Conservation (phyloP, 2,329 filamentous ascomycete species). For the Paraconiothyrium brasiliense region DNA sequence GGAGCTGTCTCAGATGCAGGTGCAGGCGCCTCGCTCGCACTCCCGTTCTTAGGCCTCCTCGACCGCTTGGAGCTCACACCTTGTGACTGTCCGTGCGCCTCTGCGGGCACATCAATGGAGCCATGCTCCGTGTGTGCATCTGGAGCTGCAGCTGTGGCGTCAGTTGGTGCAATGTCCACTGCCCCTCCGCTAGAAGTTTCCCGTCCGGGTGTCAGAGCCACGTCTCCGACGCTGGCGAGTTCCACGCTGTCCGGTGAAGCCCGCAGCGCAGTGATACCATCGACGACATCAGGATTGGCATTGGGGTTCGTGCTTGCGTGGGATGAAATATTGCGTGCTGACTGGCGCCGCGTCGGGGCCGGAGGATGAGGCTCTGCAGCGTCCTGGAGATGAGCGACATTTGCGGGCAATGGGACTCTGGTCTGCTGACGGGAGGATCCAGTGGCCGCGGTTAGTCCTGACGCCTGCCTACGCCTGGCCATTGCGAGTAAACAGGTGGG, state of each 20-base stretch:
- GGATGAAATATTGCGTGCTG: constrained; percentile 31
- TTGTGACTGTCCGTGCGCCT: constrained; percentile 22
- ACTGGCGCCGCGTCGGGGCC: constrained; percentile 38
- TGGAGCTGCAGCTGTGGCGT: constrained; percentile 25
- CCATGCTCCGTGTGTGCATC: constrained; percentile 30
- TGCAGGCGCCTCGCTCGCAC: constrained; percentile 11
- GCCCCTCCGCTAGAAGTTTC: constrained; percentile 17
- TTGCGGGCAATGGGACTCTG: constrained; percentile 20
- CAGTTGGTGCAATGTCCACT: constrained; percentile 24
- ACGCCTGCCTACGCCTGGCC: constrained; percentile 41
- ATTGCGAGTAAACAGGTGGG: constrained; percentile 26
- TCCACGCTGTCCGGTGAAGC: constrained; percentile 56
- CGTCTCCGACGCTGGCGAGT: not conserved
- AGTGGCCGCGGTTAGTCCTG: constrained; percentile 30
- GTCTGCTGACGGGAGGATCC: constrained; percentile 21
- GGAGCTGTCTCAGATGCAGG: constrained; percentile 22
- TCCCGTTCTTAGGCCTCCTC: constrained; percentile 18
- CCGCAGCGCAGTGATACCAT: constrained; percentile 53
- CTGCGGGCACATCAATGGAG: constrained; percentile 25
- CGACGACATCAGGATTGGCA: constrained; percentile 52
- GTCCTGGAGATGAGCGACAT: constrained; percentile 22
- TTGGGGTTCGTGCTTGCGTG: constrained; percentile 43
- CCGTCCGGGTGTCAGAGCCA: constrained; percentile 19
- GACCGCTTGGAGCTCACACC: constrained; percentile 13
- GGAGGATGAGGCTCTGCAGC: constrained; percentile 37